Base-by-base conservation (phyloP, 345 rosid genomes). In the Aurinia saxatilis region DNA sequence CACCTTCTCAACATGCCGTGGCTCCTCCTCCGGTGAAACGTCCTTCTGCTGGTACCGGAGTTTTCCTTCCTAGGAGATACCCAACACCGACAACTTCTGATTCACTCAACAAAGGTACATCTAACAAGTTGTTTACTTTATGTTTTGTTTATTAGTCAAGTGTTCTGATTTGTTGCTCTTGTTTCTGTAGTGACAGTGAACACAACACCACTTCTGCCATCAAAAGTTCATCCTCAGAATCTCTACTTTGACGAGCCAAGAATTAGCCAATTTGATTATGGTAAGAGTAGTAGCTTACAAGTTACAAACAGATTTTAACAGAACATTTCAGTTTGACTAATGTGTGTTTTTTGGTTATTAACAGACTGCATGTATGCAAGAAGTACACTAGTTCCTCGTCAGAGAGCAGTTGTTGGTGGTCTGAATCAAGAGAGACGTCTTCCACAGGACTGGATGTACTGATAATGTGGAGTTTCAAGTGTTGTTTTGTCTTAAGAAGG, bases 361-460 rank as follows among this genome's bases (percentile, higher is more conserved):
- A 40, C 70, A 71, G 75, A 71, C 52, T 49, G 56, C 61, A 36
- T 58, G 62, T 18, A 57, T 0, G 71, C 37, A 1, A 63, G 70
- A 57, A 71, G 70, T 18, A 27, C 7, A 23, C 9, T 71, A 5
- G 11, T 57, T 12, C 71, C 37, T 44, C 60, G 71, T 41, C 66
- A 58, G 35, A 66, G 50, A 37, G 44, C 34, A 13, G 36, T 27
- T 6, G 36, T 27, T 6, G 5, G 40, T 56, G 56, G 55, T 63
- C 17, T 64, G 12, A 65, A 29, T 19, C 75, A 71, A 71, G 71
- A 58, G 19, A 42, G 66, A 42, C 47, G 36, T 13, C 75, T 71
- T 71, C 75, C 75, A 3, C 75, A 71, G 18, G 71, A 71, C 16
- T 71, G 75, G 75, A 71, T 71, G 71, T 71, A 65, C 3, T 71